Base-by-base conservation (phyloP, 306 rosid genomes). In the Prunus padus region DNA sequence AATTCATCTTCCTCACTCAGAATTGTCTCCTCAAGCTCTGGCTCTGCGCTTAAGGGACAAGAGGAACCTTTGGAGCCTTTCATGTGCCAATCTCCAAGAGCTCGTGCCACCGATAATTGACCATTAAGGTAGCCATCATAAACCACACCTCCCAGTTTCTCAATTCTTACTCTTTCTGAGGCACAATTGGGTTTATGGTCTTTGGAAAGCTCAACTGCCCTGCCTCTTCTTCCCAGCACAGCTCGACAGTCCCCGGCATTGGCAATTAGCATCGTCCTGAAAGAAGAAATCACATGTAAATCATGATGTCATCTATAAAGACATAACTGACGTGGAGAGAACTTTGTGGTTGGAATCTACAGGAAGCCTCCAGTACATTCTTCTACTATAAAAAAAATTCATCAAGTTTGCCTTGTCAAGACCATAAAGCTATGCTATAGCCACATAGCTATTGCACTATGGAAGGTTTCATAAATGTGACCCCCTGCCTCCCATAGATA, bases 171-270 rank as follows among this genome's bases (percentile, higher is more conserved):
- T 55, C 57, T 76, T 76, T 76, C 80, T 1, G 75, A 56, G 61
- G 66, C 33, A 2, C 75, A 76, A 56, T 67, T 76, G 54, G 80
- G 80, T 57, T 76, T 76, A 46, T 76, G 80, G 68, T 76, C 80
- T 69, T 67, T 68, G 47, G 80, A 76, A 11, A 76, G 80, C 54
- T 76, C 80, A 33, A 76, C 56, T 4, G 75, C 80, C 50, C 80
- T 56, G 18, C 80, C 80, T 76, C 80, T 68, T 76, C 67, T 76
- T 59, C 80, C 80, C 75, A 76, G 40, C 55, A 76, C 80, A 57
- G 80, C 80, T 26, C 80, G 80, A 60, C 80, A 76, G 31, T 76
- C 80, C 37, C 80, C 80, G 19, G 68, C 80, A 68, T 76, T 76
- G 0, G 80, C 80, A 68, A 76, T 61, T 22, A 76, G 25, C 75